These are phyloP conservation scores for Nepenthes alata DNA, from an alignment of 179 eudicot genomes.

Conservation along the genomic window DNA sequence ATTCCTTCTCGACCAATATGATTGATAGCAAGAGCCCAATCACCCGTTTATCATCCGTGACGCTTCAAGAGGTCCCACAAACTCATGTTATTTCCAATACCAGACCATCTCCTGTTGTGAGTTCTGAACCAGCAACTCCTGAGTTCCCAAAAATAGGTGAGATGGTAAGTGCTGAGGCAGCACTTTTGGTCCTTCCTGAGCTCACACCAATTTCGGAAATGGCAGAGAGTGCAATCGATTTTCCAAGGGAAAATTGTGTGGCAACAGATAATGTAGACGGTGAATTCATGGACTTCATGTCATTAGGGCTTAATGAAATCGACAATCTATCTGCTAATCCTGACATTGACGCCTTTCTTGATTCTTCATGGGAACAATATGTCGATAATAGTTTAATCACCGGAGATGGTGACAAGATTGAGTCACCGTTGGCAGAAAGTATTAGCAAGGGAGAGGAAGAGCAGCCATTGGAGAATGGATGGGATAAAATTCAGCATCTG, in stretches of 20 bases:
- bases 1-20: constrained; percentile 23
- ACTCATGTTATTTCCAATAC: constrained; percentile 6
- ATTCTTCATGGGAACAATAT: constrained; percentile 32
- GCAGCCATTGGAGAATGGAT: constrained; percentile 31
- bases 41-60: constrained; percentile 30
- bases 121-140: not conserved
- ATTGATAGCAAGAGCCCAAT: constrained; percentile 20
- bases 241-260: not conserved
- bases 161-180: not conserved
- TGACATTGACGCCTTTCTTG: constrained; percentile 24
- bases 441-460: constrained; percentile 17
- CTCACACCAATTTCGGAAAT: no score
- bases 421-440: constrained; percentile 21
- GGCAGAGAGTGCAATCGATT: not conserved
- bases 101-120: not conserved
- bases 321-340: not conserved
- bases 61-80: constrained; percentile 51
- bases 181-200: no score
- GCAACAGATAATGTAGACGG: not conserved
- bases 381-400: constrained; percentile 16
- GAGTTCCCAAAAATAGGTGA: not conserved
- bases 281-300: no score
- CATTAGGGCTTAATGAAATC: no score
- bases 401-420: constrained; percentile 21
- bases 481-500: constrained; percentile 34